Evolutionary conservation across 495 filamentous ascomycete genomes (phyloP).

Genomic region (Monascus purpureus): DNA sequence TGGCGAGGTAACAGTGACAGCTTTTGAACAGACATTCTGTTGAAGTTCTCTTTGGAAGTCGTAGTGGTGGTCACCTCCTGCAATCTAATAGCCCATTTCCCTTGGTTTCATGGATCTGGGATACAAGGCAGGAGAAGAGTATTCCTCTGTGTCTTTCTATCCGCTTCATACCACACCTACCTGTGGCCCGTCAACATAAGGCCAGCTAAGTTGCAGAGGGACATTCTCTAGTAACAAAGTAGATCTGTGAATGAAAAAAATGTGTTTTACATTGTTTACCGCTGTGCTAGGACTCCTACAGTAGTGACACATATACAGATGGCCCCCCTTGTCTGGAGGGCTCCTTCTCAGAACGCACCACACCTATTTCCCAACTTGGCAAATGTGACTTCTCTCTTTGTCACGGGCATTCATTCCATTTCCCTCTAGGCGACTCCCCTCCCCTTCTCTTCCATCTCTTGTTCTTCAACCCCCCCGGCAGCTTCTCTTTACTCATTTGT

Average conservation of each 20-base stretch:
- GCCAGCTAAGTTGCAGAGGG: constrained; percentile 30
- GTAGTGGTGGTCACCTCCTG: no score
- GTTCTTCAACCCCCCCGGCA: constrained; percentile 1
- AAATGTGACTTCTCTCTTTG: neutral
- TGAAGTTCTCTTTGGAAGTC: no score
- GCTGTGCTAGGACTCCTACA: no score
- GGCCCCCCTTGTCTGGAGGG: neutral
- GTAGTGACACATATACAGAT: neutral
- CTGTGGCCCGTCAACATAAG: constrained; percentile 11
- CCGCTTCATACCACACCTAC: constrained; percentile 30
- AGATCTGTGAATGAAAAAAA: no score
- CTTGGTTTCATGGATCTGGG: constrained; percentile 38
- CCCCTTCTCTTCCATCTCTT: constrained; percentile 1
- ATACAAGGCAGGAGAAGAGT: constrained; percentile 64
- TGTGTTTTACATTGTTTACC: no score
- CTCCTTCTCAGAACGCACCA: constrained; percentile 2
- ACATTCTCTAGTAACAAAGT: constrained; percentile 13
- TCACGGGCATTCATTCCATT: constrained; percentile 9
- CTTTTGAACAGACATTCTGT: neutral
- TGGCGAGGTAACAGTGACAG: constrained; percentile 14
- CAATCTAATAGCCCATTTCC: constrained; percentile 59
- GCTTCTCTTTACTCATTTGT: constrained; percentile 1
- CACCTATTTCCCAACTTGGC: neutral
- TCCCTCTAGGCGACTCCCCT: neutral
- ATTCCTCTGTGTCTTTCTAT: constrained; percentile 31